Base-by-base conservation (phyloP, 495 filamentous ascomycete species). In the Hypoxylon fragiforme region DNA sequence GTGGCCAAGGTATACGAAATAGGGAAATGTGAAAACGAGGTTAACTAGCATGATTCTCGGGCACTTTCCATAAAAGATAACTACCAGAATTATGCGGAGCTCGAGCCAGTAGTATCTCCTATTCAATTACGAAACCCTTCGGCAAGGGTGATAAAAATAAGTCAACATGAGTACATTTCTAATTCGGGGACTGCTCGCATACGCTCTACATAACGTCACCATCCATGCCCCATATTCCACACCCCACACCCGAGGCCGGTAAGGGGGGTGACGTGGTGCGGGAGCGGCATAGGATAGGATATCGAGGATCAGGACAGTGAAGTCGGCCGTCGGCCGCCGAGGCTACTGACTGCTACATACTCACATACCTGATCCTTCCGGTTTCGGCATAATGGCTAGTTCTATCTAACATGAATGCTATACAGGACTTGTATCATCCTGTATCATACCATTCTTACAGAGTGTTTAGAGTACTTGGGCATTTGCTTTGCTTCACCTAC, bases 131-230 rank as follows among this genome's bases (percentile, higher is more conserved):
- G 4, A 28, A 28, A 28, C 9, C 4, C 24, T 28, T 28, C 4
- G 24, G 4, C 24, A 28, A 28, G 24, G 9, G 9, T 28, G 24
- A 28, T 28, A 28, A 28, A 28, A 28, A 28, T 28, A 28, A 9
- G n/a, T 3, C 28, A 26, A 30, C n/a, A 12, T 32, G 15, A 3
- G 9, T 26, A 20, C 28, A 16, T 26, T 30, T n/a, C 18, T 21
- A 15, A 1, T 36, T 36, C 41, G 54, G 54, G 34, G 46, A 51
- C 46, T 46, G 24, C 11, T 51, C 35, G 40, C 50, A 44, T 21
- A 45, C 16, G 21, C n/a, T 16, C 7, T 54, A 32, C 20, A 52
- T 42, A 42, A 31, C 48, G 38, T 52, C 36, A 43, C 14, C 4
- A 9, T 28, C 40, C 22, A 7, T 2, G 16, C n/a, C n/a, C n/a